Conservation (phyloP, 495 filamentous ascomycete species). For the Extremus antarcticus region DNA sequence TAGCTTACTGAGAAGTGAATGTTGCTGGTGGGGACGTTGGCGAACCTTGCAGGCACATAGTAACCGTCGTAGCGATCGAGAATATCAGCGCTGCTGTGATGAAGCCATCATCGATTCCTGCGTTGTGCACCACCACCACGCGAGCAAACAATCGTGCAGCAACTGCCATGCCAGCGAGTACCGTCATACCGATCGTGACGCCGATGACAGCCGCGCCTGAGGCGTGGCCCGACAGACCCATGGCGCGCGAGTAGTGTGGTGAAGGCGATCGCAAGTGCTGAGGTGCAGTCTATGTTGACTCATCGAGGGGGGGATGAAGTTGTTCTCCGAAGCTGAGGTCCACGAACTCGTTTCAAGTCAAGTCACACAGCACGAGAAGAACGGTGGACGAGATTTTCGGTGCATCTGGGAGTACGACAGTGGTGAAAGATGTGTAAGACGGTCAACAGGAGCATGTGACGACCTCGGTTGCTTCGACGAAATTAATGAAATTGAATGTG, state of each 20-base stretch:
- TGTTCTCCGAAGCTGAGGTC: neutral
- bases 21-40: neutral
- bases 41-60: constrained; percentile 10
- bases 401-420: neutral
- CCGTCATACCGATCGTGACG: constrained; percentile 10
- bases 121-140: constrained; percentile 12
- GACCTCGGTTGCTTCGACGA: neutral
- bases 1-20: neutral
- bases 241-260: neutral
- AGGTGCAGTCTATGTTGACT: neutral
- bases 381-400: neutral
- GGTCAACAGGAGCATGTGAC: neutral
- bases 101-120: constrained; percentile 21
- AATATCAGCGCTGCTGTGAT: constrained; percentile 20
- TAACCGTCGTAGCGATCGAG: constrained; percentile 19
- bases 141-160: constrained; percentile 18
- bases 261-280: neutral
- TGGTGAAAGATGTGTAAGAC: neutral
- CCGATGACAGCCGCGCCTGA: constrained; percentile 8
- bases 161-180: constrained; percentile 14
- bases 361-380: neutral
- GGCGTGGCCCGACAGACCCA: constrained; percentile 10
- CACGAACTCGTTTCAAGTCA: neutral
- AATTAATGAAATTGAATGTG: neutral
- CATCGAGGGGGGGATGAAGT: neutral